Percentiles rank a stretch among this genome's conserved stretches.
phyloP scores from a whole-genome alignment of 2,329 filamentous ascomycete genomes.

The Pyrenochaeta sp. region DNA sequence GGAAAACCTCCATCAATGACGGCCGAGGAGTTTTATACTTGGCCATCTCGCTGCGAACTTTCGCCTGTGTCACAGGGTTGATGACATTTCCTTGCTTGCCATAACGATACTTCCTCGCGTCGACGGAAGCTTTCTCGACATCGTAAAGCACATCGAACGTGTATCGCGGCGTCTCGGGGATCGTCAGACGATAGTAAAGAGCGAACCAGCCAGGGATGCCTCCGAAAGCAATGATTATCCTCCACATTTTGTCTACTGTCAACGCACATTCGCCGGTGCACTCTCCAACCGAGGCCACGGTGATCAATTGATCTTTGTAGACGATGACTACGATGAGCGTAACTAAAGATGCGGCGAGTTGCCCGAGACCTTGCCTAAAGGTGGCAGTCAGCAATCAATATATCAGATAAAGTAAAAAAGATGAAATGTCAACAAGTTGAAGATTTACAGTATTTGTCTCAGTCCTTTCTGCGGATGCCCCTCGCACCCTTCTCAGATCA shows the following conservation, averaged over 20 bases:
- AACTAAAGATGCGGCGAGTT: conserved; percentile 77
- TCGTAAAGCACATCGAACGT: conserved; percentile 84
- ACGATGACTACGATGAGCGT: conserved; percentile 77
- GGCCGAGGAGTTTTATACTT: conserved; percentile 45
- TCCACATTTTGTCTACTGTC: conserved; percentile 89
- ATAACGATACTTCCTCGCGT: conserved; percentile 76
- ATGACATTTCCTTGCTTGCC: conserved; percentile 67
- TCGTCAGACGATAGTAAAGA: conserved; percentile 85
- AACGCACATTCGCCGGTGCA: conserved; percentile 72
- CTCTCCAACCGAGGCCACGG: conserved; percentile 59
- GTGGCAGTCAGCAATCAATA: not conserved
- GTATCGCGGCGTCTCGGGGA: conserved; percentile 87
- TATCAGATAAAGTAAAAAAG: too few species aligned
- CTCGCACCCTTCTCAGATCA: too few species aligned
- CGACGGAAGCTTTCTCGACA: conserved; percentile 68
- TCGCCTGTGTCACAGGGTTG: conserved; percentile 71
- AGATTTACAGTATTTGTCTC: too few species aligned
- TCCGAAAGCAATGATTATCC: conserved; percentile 80
- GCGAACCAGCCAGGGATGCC: conserved; percentile 82
- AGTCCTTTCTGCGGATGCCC: too few species aligned
- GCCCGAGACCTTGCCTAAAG: conserved; percentile 76
- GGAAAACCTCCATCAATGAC: conserved; percentile 66
- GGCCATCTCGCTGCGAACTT: conserved; percentile 56
- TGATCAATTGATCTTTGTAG: conserved; percentile 70
- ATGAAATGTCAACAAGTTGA: too few species aligned